A percentile compares a stretch with the other conserved stretches of the same genome.
Conservation (phyloP, 2,329 filamentous ascomycete species). For the Botrytis tulipae region DNA sequence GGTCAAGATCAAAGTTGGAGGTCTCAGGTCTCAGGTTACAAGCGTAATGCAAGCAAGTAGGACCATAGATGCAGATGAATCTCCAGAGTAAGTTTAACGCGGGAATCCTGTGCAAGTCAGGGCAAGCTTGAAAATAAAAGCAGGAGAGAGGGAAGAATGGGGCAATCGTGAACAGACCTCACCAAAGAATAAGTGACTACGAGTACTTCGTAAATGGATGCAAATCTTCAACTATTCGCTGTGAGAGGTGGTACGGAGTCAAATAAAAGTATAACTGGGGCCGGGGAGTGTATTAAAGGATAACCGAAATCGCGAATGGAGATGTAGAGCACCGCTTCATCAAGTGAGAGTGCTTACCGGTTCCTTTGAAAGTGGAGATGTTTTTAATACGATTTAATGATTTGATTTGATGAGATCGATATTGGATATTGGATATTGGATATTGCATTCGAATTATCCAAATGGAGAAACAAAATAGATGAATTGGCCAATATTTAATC, state of each 20-base stretch:
- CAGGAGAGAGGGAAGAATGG: neutral
- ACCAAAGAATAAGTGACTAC: neutral
- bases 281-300: neutral
- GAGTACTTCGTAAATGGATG: neutral
- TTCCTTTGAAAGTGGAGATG: conserved; percentile 1
- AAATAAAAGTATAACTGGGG: neutral
- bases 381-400: neutral
- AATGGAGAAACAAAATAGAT: neutral
- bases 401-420: neutral
- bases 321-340: neutral
- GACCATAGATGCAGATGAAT: neutral
- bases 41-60: neutral
- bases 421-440: neutral
- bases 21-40: neutral
- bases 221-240: neutral
- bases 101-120: neutral
- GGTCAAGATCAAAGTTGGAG: neutral
- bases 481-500: neutral
- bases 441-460: neutral
- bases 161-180: neutral
- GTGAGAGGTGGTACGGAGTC: neutral
- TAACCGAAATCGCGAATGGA: conserved; percentile 9
- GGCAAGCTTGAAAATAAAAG: neutral
- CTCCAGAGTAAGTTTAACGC: neutral
- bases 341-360: neutral